Conservation (phyloP, 495 filamentous ascomycete genomes). For the Aspergillus steynii region DNA sequence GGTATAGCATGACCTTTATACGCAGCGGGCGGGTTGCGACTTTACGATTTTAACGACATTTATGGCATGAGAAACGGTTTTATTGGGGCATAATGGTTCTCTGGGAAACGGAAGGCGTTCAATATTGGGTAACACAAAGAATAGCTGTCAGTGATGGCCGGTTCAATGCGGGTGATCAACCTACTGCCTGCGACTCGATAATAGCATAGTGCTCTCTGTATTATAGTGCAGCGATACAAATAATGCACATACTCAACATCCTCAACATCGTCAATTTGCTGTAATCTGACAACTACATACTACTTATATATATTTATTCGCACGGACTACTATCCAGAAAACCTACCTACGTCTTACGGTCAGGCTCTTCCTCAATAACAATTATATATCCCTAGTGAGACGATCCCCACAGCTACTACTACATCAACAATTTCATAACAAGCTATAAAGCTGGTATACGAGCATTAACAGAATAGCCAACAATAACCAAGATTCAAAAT, state of each 20-base stretch:
- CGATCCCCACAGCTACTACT: no score
- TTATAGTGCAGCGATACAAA: background rate
- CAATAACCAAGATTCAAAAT: no score
- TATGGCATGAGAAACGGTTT: background rate
- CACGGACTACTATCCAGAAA: no score
- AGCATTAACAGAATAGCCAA: no score
- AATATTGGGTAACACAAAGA: background rate
- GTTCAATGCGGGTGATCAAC: background rate
- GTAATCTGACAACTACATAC: no score
- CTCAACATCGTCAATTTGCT: no score
- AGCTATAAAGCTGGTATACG: no score
- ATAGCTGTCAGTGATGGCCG: background rate
- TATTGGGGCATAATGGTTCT: background rate
- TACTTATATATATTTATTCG: no score
- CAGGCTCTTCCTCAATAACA: no score
- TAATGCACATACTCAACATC: background rate
- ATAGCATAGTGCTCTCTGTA: background rate
- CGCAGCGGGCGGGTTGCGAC: background rate
- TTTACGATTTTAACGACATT: constrained; percentile 2
- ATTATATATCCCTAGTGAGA: no score
- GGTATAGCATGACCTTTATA: constrained; percentile 23
- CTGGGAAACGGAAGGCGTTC: constrained; percentile 1
- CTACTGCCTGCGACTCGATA: background rate
- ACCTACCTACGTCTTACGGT: no score
- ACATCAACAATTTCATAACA: no score